phyloP scores from a whole-genome alignment of 2,329 filamentous ascomycete genomes.

The Drechslerella stenobrocha region DNA sequence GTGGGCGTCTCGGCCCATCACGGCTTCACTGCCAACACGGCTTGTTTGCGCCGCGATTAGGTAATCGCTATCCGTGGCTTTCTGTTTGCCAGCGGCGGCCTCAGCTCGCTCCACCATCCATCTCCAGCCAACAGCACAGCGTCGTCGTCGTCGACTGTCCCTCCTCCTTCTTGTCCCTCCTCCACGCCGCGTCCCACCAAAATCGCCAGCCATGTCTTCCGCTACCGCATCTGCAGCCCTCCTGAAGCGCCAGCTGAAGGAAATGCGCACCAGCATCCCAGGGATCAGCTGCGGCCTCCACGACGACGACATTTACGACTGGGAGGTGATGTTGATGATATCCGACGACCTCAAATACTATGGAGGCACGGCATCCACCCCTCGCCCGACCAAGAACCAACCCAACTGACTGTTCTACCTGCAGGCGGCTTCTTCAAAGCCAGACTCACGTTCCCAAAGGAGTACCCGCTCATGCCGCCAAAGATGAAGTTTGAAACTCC shows the following conservation, averaged over 20 bases:
- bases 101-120: no score
- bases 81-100: no score
- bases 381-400: background rate
- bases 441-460: conserved; percentile 75
- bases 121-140: no score
- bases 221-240: conserved; percentile 67
- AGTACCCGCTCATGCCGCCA: conserved; percentile 86
- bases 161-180: background rate
- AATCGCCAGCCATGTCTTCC: conserved; percentile 25
- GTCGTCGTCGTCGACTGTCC: background rate
- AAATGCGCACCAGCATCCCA: conserved; percentile 88
- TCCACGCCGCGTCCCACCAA: background rate
- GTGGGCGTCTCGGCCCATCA: no score
- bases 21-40: no score
- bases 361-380: conserved; percentile 66
- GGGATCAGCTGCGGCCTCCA: conserved; percentile 92
- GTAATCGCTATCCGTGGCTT: no score
- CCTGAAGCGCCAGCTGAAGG: conserved; percentile 82
- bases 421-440: conserved; percentile 91
- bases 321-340: conserved; percentile 99
- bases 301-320: conserved; percentile 87
- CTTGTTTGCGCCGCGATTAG: no score
- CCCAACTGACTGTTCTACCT: conserved; percentile 13
- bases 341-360: conserved; percentile 92
- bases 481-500: conserved; percentile 83